Evolutionary conservation across 148 eudicot species (phyloP), one percentile per base, ranked within the genome.

Genomic region (Polygonum aviculare): DNA sequence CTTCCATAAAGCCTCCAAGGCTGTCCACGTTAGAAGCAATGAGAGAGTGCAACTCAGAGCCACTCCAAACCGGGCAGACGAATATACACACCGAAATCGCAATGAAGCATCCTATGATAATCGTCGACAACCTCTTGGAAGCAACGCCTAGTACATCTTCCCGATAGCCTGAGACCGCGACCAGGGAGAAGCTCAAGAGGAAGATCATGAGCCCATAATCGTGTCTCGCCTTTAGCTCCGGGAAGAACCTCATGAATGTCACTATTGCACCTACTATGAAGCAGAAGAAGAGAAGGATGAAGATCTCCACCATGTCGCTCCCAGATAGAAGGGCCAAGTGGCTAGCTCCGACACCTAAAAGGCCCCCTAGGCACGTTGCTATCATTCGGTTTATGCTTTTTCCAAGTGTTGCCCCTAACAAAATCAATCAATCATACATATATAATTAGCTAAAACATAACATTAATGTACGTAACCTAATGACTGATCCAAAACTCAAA

Each of bases 11-110:
- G 2, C 21, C 72, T 16, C 78, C 90, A 31, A 91, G 88, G 21
- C 81, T 83, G 14, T 84, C 85, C 35, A 91, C 57, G 67, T 88
- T 81, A 2, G 41, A 5, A 69, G 87, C 80, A 22, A 86, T 80
- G 22, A 80, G 86, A 7, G 83, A 77, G 69, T 89, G 92, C 69
- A 93, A 89, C 59, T 90, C 96, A 35, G 83, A 76, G 7, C 98
- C 96, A n/a, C 88, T 96, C 98, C 96, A 93, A 8, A 87, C 91
- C 0, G 96, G 98, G 39, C 81, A 87, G 1, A 93, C 70, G 3
- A 85, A 35, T 7, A 89, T 74, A 76, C 88, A 86, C 0, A 84
- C 51, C 12, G 86, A 5, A 31, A 89, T 78, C 10, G 90, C 83
- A 10, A 85, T 78, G 2, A 83, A 21, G 51, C 83, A 84, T 38